Percentiles rank a stretch among this genome's conserved stretches.
phyloP scores from a whole-genome alignment of 441 rosid species.

The Croton laevigatus region DNA sequence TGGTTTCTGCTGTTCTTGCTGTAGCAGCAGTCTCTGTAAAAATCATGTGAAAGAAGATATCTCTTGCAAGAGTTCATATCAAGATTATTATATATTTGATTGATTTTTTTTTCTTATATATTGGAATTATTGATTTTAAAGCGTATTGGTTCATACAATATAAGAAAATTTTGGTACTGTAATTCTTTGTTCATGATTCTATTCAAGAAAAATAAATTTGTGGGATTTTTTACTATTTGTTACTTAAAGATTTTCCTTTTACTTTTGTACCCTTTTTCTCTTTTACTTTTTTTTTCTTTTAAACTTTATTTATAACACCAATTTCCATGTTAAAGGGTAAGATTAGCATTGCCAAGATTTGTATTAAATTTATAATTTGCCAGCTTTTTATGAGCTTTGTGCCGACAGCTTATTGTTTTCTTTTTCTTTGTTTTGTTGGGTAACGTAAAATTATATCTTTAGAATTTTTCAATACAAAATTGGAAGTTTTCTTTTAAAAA shows the following conservation, averaged over 20 bases:
- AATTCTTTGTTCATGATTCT: conserved; percentile 13
- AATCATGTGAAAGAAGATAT: conserved; percentile 33
- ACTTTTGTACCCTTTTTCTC: background rate
- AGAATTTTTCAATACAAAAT: too few species aligned
- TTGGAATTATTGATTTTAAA: background rate
- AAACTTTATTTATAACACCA: background rate
- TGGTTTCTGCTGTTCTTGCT: conserved; percentile 29
- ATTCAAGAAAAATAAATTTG: conserved; percentile 4
- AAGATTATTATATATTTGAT: background rate
- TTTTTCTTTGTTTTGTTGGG: background rate
- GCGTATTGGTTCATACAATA: conserved; percentile 2
- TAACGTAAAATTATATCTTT: too few species aligned
- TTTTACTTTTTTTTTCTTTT: too few species aligned
- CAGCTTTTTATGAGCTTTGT: conserved; percentile 19
- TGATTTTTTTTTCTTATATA: background rate
- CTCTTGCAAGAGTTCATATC: background rate
- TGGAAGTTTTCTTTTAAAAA: too few species aligned
- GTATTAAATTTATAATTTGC: conserved; percentile 15
- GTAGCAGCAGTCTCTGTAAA: conserved; percentile 33
- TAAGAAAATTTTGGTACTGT: background rate
- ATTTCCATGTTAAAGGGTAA: background rate
- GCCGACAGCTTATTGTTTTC: conserved; percentile 14
- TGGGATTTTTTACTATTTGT: background rate
- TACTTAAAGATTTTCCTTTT: background rate
- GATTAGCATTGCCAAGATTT: background rate